Percentiles rank a stretch among this genome's conserved stretches.
Evolutionary conservation across 1,139 yeast species (phyloP).

Genomic region (Nakaseomyces bracarensis): DNA sequence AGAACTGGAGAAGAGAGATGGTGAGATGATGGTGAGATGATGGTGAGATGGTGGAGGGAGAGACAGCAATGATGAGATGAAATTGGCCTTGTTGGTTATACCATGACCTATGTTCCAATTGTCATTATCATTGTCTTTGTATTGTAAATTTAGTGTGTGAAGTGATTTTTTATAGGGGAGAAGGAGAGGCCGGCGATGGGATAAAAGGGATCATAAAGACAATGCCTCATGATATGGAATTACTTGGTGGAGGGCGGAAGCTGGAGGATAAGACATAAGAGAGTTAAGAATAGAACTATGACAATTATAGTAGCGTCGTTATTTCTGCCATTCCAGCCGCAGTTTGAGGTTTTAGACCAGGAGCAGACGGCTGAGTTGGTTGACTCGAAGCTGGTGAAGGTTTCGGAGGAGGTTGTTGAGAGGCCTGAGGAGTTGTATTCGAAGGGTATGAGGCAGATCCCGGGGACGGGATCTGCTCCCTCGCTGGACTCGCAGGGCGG

Average conservation of each 20-base stretch:
- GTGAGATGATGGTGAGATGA: no score
- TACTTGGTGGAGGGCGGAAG: background rate
- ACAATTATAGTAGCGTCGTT: conserved; percentile 31
- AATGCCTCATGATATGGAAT: background rate
- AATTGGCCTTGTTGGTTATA: no score
- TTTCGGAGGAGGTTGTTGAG: background rate
- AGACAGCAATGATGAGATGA: no score
- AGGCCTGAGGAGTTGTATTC: background rate
- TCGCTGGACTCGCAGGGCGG: conserved; percentile 10
- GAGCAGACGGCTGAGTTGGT: conserved; percentile 22
- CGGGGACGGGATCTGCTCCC: no score
- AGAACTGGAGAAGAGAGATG: no score
- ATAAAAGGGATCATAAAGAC: no score
- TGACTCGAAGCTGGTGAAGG: conserved; percentile 21
- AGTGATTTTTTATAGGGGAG: background rate
- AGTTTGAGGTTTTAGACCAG: conserved; percentile 27
- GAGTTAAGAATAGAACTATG: conserved; percentile 15
- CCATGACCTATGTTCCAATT: no score
- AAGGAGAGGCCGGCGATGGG: background rate
- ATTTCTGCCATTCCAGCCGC: conserved; percentile 31
- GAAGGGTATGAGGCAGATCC: background rate
- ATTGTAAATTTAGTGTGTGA: no score
- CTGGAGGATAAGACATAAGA: conserved; percentile 5
- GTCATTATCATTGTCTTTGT: no score
- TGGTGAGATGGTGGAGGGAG: no score